Base-by-base conservation (phyloP, 2,329 filamentous ascomycete species). In the Drechslerella dactyloides region DNA sequence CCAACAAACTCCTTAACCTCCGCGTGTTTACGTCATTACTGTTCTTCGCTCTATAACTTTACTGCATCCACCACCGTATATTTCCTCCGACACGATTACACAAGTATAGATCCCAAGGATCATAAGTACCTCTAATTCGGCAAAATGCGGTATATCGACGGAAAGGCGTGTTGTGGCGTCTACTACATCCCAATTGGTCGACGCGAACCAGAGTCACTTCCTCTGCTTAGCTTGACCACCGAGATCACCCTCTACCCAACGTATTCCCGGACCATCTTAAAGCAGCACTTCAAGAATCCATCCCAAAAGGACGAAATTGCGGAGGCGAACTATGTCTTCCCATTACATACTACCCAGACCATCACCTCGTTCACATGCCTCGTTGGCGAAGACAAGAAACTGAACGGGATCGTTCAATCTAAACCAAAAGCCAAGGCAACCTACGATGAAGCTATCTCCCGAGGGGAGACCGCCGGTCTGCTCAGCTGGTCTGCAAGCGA, bases 281-380 rank as follows among this genome's bases (percentile, higher is more conserved):
- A 79, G 0, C 83, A 90, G 78, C 86, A 81, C 0, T 91, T 89
- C 74, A 78, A 82, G 75, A 90, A 90, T 73, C 83, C 85, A 0
- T 81, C 82, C 1, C 55, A 75, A 0, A 75, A 78, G 1, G 77
- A 80, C 8, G 76, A 77, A 1, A 83, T 87, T 69, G 76, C 81
- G 7, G 81, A 90, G 76, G 83, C 86, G 15, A 81, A 82, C 13
- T 92, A 92, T 77, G 83, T 83, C 0, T 91, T 92, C 73, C 89
- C 89, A 0, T 81, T 92, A 0, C 90, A 88, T 74, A 87, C 90
- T 76, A 89, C 89, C 8, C 86, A 90, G 15, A 88, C 85, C 5
- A 86, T 92, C 0, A 87, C 88, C 6, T 83, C 81, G 2, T 92
- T 91, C 74, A 84, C 82, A 2, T 91, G 88, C 79, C 84, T 81